Conservation (phyloP, 148 eudicot genomes). For the Spergularia marina region DNA sequence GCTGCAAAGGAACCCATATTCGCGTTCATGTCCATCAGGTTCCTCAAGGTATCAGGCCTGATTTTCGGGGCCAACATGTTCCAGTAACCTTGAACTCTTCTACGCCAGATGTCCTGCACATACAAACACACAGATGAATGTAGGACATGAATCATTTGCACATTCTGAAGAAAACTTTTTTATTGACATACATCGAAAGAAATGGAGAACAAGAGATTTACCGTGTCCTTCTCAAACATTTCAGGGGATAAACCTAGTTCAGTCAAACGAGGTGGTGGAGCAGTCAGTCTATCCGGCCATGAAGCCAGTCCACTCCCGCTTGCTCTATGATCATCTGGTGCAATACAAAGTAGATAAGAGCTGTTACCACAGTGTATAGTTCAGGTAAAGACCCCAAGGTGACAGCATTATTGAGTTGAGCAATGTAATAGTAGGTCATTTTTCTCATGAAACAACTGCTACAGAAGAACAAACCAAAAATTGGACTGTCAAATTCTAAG, state of each 20-base stretch:
- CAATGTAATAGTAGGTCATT: not conserved
- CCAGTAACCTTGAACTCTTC: constrained; percentile 48
- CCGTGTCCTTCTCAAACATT: constrained; percentile 39
- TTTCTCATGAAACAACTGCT: not conserved
- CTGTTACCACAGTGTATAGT: not conserved
- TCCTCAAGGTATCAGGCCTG: constrained; percentile 36
- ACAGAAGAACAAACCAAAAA: not conserved
- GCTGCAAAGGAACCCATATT: constrained; percentile 51
- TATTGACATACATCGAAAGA: not conserved
- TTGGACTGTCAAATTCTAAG: not conserved
- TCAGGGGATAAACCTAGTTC: constrained; percentile 38
- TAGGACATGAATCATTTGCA: not conserved
- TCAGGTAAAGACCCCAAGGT: not conserved
- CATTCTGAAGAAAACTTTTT: not conserved
- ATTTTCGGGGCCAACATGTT: constrained; percentile 30
- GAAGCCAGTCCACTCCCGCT: constrained; percentile 38
- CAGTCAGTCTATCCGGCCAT: constrained; percentile 43
- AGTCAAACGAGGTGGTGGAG: constrained; percentile 43
- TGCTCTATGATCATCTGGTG: constrained; percentile 38
- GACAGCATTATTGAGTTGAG: not conserved
- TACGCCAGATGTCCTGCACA: constrained; percentile 39
- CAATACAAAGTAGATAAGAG: not conserved
- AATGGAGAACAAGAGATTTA: constrained; percentile 14
- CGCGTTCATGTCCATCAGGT: constrained; percentile 52
- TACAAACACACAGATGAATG: not conserved